Evolutionary conservation across 345 rosid species (phyloP).

Genomic region (Sonneratia alba): DNA sequence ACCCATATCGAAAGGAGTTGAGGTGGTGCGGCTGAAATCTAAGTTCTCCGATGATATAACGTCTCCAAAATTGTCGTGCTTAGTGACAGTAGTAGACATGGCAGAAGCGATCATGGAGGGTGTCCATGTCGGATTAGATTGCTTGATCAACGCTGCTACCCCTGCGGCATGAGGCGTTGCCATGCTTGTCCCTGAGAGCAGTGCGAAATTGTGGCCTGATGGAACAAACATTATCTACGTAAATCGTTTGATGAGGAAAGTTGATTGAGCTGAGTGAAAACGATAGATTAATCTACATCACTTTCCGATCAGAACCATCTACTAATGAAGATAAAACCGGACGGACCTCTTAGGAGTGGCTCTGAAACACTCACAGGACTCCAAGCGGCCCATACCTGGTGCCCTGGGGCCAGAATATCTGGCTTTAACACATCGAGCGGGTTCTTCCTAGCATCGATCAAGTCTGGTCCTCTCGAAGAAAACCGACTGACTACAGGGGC

Average conservation of each 20-base stretch:
- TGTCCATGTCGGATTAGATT: conserved; percentile 55
- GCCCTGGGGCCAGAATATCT: conserved; percentile 80
- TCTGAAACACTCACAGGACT: conserved; percentile 63
- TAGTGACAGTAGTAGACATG: conserved; percentile 60
- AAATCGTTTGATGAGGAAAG: too few species aligned
- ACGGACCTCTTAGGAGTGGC: conserved; percentile 38
- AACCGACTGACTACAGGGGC: conserved; percentile 63
- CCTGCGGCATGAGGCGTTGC: conserved; percentile 77
- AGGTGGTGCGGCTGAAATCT: conserved; percentile 20
- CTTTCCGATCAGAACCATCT: neutral
- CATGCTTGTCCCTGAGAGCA: conserved; percentile 88
- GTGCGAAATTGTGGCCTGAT: conserved; percentile 55
- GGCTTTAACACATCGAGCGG: conserved; percentile 70
- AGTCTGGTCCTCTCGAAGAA: conserved; percentile 79
- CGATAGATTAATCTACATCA: too few species aligned
- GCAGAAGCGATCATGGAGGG: conserved; percentile 83
- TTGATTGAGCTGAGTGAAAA: too few species aligned
- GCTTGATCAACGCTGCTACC: conserved; percentile 64
- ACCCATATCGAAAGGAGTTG: conserved; percentile 60
- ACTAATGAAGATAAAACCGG: too few species aligned
- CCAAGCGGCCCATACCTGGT: conserved; percentile 96
- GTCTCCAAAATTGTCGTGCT: conserved; percentile 41
- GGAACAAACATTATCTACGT: neutral
- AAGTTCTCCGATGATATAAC: conserved; percentile 44
- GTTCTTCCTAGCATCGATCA: conserved; percentile 29